A percentile compares a stretch with the other conserved stretches of the same genome.
Evolutionary conservation across 1,284 basidiomycete genomes (phyloP).

Genomic region (Boletus sp.): DNA sequence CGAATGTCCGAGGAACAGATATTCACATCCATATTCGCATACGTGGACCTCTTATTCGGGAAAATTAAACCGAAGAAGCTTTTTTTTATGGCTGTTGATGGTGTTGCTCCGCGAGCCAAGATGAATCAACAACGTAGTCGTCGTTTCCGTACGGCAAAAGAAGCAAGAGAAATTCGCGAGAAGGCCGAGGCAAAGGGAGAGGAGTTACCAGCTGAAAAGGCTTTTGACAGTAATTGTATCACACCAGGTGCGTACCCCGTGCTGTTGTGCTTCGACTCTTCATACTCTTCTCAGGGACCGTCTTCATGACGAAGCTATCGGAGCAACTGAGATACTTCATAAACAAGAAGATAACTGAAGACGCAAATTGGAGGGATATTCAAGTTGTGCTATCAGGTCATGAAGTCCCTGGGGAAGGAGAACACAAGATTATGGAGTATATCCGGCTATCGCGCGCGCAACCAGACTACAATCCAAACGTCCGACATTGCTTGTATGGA

Average conservation of each 20-base stretch:
- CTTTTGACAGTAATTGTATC: constrained; percentile 98
- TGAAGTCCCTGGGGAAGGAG: constrained; percentile 97
- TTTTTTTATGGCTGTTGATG: constrained; percentile 98
- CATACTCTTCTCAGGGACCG: constrained; percentile 59
- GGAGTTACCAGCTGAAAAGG: constrained; percentile 87
- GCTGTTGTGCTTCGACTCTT: background rate
- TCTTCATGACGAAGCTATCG: constrained; percentile 91
- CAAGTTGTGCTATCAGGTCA: constrained; percentile 97
- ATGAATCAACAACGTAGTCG: constrained; percentile 99
- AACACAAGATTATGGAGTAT: constrained; percentile 99
- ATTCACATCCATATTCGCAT: constrained; percentile 94
- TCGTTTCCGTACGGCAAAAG: constrained; percentile 92
- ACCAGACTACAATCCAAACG: constrained; percentile 89
- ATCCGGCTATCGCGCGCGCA: constrained; percentile 94
- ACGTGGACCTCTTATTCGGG: constrained; percentile 94
- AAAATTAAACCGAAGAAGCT: constrained; percentile 98
- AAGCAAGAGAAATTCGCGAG: constrained; percentile 83
- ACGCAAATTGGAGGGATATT: constrained; percentile 90
- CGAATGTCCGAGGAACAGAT: constrained; percentile 95
- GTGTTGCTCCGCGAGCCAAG: constrained; percentile 97
- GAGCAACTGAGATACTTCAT: constrained; percentile 94
- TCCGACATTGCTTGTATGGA: constrained; percentile 96
- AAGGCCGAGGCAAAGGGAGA: constrained; percentile 89
- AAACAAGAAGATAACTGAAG: constrained; percentile 95
- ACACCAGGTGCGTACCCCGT: constrained; percentile 73